Conservation (phyloP, 1,284 basidiomycete genomes). For the Sporisorium exsertum region DNA sequence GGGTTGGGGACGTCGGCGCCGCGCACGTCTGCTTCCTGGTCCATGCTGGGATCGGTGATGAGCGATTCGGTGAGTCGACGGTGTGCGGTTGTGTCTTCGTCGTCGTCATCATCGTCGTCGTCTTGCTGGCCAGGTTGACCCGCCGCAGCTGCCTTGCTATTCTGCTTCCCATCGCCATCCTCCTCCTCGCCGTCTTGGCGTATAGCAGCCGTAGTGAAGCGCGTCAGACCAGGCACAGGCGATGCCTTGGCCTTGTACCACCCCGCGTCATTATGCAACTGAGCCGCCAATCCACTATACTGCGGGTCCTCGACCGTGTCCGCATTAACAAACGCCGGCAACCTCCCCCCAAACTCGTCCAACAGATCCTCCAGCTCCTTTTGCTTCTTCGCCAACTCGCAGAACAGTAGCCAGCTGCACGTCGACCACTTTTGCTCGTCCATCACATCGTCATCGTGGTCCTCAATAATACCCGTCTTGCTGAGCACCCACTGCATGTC, state of each 20-base stretch:
- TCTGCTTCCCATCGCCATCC: neutral
- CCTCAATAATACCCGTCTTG: constrained; percentile 66
- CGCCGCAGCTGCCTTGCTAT: neutral
- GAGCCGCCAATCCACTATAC: constrained; percentile 48
- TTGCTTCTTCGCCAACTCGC: constrained; percentile 57
- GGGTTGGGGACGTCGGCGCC: constrained; percentile 61
- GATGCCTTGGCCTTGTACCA: constrained; percentile 44
- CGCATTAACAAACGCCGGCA: constrained; percentile 38
- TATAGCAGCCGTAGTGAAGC: constrained; percentile 17
- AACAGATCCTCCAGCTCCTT: constrained; percentile 55
- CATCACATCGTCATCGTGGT: constrained; percentile 67
- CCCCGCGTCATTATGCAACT: constrained; percentile 44
- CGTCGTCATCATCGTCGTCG: constrained; percentile 48
- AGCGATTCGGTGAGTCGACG: constrained; percentile 38
- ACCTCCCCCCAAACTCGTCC: constrained; percentile 29
- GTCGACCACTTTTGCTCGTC: constrained; percentile 67
- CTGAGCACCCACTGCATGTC: constrained; percentile 64
- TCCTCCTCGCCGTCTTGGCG: neutral
- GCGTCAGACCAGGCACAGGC: constrained; percentile 43
- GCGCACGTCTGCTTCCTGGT: constrained; percentile 49
- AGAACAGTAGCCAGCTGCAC: constrained; percentile 65
- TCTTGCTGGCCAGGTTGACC: constrained; percentile 6
- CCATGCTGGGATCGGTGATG: constrained; percentile 53
- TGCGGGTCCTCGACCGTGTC: constrained; percentile 36
- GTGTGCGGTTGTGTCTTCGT: constrained; percentile 17